These are phyloP conservation scores for Akanthomyces uredinophilus DNA, from an alignment of 2,329 filamentous ascomycete genomes.

Conservation along the genomic window DNA sequence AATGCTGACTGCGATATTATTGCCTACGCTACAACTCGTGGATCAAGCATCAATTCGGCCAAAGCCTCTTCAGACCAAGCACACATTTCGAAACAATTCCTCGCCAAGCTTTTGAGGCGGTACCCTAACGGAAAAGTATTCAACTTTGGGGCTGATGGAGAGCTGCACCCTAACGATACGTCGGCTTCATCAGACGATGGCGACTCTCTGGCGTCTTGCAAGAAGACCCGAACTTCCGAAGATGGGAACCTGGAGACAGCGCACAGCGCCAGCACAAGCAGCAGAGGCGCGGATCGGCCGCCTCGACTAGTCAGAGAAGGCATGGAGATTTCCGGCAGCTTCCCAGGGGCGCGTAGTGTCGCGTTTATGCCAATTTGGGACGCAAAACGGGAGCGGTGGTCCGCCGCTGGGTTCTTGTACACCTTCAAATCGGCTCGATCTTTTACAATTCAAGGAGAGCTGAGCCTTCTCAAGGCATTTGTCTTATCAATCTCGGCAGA, in stretches of 20 bases:
- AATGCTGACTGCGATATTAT: constrained; percentile 28
- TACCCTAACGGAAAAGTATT: constrained; percentile 44
- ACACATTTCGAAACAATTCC: neutral
- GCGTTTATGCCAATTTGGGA: constrained; percentile 47
- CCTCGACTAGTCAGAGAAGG: constrained; percentile 22
- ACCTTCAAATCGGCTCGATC: constrained; percentile 37
- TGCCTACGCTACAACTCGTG: constrained; percentile 32
- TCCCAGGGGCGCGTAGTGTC: constrained; percentile 41
- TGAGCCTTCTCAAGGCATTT: constrained; percentile 48
- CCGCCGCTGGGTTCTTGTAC: constrained; percentile 45
- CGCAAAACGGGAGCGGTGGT: constrained; percentile 40
- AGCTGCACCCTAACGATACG: constrained; percentile 26
- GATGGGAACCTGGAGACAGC: neutral
- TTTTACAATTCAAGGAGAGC: constrained; percentile 42
- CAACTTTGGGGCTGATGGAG: constrained; percentile 36
- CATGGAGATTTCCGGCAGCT: constrained; percentile 27
- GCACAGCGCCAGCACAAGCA: neutral
- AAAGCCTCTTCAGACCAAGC: neutral
- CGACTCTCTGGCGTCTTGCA: neutral
- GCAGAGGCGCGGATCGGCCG: no score
- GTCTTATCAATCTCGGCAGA: constrained; percentile 52
- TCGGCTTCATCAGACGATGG: constrained; percentile 22
- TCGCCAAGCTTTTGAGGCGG: constrained; percentile 32
- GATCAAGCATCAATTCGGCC: constrained; percentile 24
- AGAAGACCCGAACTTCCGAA: neutral